Percentiles rank a stretch among this genome's conserved stretches.
Evolutionary conservation across 495 filamentous ascomycete genomes (phyloP).

Genomic region (Elasticomyces elasticus): DNA sequence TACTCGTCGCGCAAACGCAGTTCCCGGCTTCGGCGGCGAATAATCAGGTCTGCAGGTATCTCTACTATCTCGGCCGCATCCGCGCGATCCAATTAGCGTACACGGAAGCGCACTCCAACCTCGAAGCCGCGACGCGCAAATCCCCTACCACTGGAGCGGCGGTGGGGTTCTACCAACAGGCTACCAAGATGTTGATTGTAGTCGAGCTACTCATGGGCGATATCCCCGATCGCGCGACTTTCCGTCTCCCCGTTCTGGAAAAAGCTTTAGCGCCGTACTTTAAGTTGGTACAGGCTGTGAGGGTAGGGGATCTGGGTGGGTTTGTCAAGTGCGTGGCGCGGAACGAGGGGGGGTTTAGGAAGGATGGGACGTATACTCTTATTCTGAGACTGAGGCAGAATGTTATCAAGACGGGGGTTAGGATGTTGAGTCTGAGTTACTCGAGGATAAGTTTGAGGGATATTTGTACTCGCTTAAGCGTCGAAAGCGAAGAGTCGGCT

Average conservation of each 20-base stretch:
- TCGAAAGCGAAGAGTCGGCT: slow-evolving; percentile 90
- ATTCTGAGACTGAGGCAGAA: slow-evolving; percentile 92
- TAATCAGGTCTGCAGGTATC: slow-evolving; percentile 92
- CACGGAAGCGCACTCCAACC: slow-evolving; percentile 89
- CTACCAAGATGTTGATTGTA: slow-evolving; percentile 85
- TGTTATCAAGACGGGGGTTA: slow-evolving; percentile 97
- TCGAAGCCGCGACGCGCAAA: slow-evolving; percentile 86
- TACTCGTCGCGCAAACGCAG: slow-evolving; percentile 85
- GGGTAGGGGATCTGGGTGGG: slow-evolving; percentile 84
- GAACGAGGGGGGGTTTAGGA: slow-evolving; percentile 73
- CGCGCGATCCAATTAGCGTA: slow-evolving; percentile 93
- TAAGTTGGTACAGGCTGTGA: slow-evolving; percentile 83
- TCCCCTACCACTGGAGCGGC: slow-evolving; percentile 82
- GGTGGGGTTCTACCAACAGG: slow-evolving; percentile 86
- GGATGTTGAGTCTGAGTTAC: slow-evolving; percentile 97
- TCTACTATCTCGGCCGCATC: slow-evolving; percentile 93
- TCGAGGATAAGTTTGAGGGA: slow-evolving; percentile 94
- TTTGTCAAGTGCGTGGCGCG: slow-evolving; percentile 75
- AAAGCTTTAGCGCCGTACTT: slow-evolving; percentile 83
- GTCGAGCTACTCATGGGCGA: slow-evolving; percentile 98
- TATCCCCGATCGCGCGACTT: slow-evolving; percentile 87
- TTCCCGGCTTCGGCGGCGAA: slow-evolving; percentile 90
- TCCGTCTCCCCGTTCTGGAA: slow-evolving; percentile 80
- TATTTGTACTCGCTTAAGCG: slow-evolving; percentile 85
- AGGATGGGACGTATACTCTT: slow-evolving; percentile 89